These are phyloP conservation scores for Wickerhamomyces kurtzmanii DNA, from an alignment of 805 yeast species.

Conservation along the genomic window DNA sequence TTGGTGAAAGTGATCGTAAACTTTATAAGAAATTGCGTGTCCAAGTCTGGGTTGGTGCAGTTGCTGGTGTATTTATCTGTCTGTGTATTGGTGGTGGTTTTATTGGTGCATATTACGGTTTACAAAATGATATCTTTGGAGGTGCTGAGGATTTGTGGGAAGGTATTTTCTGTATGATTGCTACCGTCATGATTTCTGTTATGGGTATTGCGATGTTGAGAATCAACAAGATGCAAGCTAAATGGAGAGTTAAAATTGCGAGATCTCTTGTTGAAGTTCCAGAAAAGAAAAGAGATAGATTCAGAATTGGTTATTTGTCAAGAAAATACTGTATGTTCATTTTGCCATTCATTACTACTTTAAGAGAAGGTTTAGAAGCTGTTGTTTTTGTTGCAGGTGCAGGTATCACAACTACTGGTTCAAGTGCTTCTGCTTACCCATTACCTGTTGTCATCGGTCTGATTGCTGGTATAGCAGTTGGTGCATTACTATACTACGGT, in stretches of 20 bases:
- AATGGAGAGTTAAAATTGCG: conserved; percentile 95
- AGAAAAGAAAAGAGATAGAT: conserved; percentile 35
- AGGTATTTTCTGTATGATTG: conserved; percentile 88
- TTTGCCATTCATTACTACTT: conserved; percentile 81
- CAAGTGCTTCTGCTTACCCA: conserved; percentile 72
- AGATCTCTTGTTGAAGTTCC: conserved; percentile 63
- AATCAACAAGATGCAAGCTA: conserved; percentile 90
- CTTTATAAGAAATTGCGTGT: conserved; percentile 52
- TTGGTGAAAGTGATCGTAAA: conserved; percentile 41
- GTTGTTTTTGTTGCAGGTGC: conserved; percentile 96
- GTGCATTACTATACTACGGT: conserved; percentile 66
- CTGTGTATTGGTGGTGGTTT: conserved; percentile 82
- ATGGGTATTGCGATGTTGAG: conserved; percentile 98
- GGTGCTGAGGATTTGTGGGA: conserved; percentile 92
- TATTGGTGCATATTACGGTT: conserved; percentile 84
- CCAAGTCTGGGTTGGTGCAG: conserved; percentile 86
- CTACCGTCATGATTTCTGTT: conserved; percentile 76
- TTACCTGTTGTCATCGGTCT: conserved; percentile 87
- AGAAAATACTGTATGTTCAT: conserved; percentile 83
- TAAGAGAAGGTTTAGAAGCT: conserved; percentile 97
- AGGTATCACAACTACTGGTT: conserved; percentile 48
- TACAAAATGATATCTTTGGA: conserved; percentile 78
- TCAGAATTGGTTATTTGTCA: conserved; percentile 41
- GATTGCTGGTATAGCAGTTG: conserved; percentile 66
- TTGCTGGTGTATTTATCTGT: conserved; percentile 68